Percentiles rank a stretch among this genome's conserved stretches.
Conservation (phyloP, 805 yeast species). For the Kluyveromyces nonfermentans region DNA sequence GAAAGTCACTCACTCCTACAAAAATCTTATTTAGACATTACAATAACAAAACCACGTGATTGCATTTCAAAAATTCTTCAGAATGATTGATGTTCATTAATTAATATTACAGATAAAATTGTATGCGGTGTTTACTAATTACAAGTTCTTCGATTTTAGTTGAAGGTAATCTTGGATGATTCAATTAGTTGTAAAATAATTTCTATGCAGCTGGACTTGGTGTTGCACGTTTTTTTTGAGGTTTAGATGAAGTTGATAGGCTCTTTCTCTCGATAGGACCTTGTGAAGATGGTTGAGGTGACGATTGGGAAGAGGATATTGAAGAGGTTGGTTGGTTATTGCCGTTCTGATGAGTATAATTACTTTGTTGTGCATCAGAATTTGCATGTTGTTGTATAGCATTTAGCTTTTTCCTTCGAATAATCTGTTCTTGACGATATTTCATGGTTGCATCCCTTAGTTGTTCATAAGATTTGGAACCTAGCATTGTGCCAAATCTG, state of each 20-base stretch:
- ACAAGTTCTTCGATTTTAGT: background rate
- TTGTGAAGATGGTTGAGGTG: background rate
- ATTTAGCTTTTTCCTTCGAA: slow-evolving; percentile 3
- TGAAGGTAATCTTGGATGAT: background rate
- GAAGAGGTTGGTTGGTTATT: background rate
- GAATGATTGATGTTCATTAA: background rate
- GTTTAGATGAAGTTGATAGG: background rate
- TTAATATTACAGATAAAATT: slow-evolving; percentile 1
- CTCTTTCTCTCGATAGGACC: background rate
- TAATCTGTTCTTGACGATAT: slow-evolving; percentile 47
- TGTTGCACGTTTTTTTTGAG: background rate
- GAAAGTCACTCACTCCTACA: no score
- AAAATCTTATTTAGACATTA: background rate
- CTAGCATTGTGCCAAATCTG: slow-evolving; percentile 83
- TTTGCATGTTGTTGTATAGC: slow-evolving; percentile 2
- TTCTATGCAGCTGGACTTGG: background rate
- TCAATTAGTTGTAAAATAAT: background rate
- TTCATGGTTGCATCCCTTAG: slow-evolving; percentile 59
- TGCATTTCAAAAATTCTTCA: background rate
- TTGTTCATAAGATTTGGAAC: slow-evolving; percentile 77
- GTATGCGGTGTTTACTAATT: background rate
- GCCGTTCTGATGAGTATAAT: slow-evolving; percentile 10
- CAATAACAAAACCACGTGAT: background rate
- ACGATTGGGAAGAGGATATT: background rate
- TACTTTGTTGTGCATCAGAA: slow-evolving; percentile 15